These are phyloP conservation scores for Fusarium nematophilum DNA, from an alignment of 2,329 filamentous ascomycete genomes.

Conservation along the genomic window DNA sequence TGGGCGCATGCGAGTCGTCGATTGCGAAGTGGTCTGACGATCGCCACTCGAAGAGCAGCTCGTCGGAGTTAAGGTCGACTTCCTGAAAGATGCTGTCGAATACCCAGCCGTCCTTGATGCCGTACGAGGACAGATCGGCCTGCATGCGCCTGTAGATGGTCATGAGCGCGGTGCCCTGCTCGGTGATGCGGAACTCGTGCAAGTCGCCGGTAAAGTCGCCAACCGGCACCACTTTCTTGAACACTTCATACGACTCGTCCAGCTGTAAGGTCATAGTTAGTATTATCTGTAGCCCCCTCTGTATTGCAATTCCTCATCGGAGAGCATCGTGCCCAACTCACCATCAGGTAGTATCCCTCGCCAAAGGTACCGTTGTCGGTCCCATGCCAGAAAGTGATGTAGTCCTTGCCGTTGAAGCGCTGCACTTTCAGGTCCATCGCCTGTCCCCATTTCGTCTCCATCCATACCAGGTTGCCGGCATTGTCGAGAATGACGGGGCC, in stretches of 20 bases:
- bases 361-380: conserved; percentile 60
- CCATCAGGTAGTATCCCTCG: conserved; percentile 59
- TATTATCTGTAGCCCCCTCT: too few relatives aligned
- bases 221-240: conserved; percentile 41
- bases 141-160: conserved; percentile 49
- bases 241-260: conserved; percentile 45
- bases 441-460: conserved; percentile 45
- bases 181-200: conserved; percentile 56
- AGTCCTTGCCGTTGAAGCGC: conserved; percentile 25
- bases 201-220: conserved; percentile 41
- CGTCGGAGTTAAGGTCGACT: conserved; percentile 61
- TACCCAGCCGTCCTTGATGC: conserved; percentile 43
- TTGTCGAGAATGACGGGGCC: conserved; percentile 58
- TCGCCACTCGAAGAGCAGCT: conserved; percentile 61
- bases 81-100: conserved; percentile 55
- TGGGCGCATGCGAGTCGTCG: conserved; percentile 20
- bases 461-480: conserved; percentile 59
- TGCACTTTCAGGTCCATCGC: conserved; percentile 43
- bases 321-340: too few relatives aligned
- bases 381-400: conserved; percentile 48
- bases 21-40: conserved; percentile 46
- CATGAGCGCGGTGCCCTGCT: conserved; percentile 54
- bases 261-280: conserved; percentile 37
- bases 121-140: conserved; percentile 41
- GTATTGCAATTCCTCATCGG: too few relatives aligned